phyloP scores from a whole-genome alignment of 116 monocot genomes.

The Posidonia oceanica region DNA sequence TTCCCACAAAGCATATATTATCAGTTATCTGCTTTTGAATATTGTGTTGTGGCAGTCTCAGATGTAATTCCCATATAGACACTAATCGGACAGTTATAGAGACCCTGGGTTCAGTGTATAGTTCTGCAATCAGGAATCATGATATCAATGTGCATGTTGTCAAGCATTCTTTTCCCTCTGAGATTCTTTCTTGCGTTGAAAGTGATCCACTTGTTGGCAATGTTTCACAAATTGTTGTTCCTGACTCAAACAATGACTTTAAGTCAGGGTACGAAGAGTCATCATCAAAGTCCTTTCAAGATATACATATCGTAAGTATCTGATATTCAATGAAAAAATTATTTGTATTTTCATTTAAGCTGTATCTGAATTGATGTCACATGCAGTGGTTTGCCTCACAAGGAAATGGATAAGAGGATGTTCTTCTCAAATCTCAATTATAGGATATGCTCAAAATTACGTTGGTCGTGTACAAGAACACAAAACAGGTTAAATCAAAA shows the following conservation, averaged over 20 bases:
- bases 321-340: background rate
- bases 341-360: background rate
- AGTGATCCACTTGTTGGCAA: conserved; percentile 33
- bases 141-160: conserved; percentile 25
- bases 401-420: too few relatives aligned
- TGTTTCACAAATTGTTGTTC: conserved; percentile 44
- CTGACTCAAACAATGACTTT: conserved; percentile 27
- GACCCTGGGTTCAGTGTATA: too few relatives aligned
- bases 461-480: too few relatives aligned
- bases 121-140: background rate
- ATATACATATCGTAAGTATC: conserved; percentile 74
- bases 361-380: background rate
- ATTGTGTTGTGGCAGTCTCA: background rate
- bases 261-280: conserved; percentile 19
- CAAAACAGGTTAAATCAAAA: too few relatives aligned
- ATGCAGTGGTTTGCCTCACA: background rate
- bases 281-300: conserved; percentile 31
- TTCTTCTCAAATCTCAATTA: too few relatives aligned
- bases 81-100: too few relatives aligned
- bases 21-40: background rate
- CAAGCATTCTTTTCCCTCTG: conserved; percentile 39
- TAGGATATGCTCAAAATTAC: too few relatives aligned
- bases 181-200: conserved; percentile 58
- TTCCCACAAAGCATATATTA: background rate
- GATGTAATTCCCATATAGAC: too few relatives aligned